phyloP scores from a whole-genome alignment of 2,329 filamentous ascomycete species.

The Nemania sp. region DNA sequence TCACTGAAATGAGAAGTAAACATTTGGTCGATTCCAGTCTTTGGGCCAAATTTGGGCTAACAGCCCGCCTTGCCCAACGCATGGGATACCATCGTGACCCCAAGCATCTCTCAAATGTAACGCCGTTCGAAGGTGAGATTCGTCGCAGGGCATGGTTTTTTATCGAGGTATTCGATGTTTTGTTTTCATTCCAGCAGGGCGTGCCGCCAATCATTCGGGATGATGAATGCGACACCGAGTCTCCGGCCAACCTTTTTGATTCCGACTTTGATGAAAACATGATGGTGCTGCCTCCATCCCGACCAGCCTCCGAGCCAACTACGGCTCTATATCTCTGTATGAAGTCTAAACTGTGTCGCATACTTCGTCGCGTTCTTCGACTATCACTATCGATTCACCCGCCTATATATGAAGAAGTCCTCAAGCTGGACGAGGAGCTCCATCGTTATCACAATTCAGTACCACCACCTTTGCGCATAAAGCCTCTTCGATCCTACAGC shows the following conservation, averaged over 20 bases:
- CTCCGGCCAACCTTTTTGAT: constrained; percentile 53
- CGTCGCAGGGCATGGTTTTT: constrained; percentile 55
- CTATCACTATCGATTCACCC: constrained; percentile 46
- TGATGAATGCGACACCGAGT: constrained; percentile 51
- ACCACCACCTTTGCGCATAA: constrained; percentile 47
- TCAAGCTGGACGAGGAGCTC: constrained; percentile 48
- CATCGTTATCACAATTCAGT: constrained; percentile 45
- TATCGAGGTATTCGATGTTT: constrained; percentile 52
- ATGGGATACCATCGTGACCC: constrained; percentile 58
- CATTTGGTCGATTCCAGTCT: constrained; percentile 49
- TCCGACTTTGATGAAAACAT: constrained; percentile 56
- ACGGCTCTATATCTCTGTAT: constrained; percentile 49
- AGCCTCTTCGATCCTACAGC: constrained; percentile 48
- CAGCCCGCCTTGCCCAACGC: constrained; percentile 54
- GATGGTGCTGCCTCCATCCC: constrained; percentile 47
- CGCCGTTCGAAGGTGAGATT: constrained; percentile 57
- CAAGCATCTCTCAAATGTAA: constrained; percentile 47
- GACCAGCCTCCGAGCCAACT: constrained; percentile 49
- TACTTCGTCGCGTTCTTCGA: constrained; percentile 50
- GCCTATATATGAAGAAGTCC: constrained; percentile 44
- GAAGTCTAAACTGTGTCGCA: constrained; percentile 50
- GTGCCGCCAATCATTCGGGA: constrained; percentile 55
- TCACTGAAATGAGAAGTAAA: constrained; percentile 48
- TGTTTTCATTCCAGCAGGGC: constrained; percentile 58
- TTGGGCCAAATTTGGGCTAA: constrained; percentile 54